Base-by-base conservation (phyloP, 1,284 basidiomycete species). In the Pisolithus thermaeus region DNA sequence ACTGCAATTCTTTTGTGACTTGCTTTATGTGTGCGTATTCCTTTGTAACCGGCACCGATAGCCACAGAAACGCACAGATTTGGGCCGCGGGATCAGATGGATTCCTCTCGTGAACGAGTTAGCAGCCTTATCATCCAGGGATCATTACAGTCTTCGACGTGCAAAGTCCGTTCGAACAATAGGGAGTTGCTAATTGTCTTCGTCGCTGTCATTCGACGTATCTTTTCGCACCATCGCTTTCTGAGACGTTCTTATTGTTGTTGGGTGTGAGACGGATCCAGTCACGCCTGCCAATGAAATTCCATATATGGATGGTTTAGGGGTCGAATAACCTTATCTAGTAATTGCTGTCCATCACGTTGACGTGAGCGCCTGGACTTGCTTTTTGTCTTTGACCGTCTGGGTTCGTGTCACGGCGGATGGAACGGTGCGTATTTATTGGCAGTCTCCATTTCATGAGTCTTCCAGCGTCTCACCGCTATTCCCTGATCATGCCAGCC, bases 321-420 rank as follows among this genome's bases (percentile, higher is more conserved):
- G 30, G 54, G 54, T 59, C 1, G 18, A 7, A 49, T 23, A 50
- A 38, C 56, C 50, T 41, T 52, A 52, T 22, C 12, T 3, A 11
- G 44, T 46, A 9, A 2, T 41, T 28, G 23, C 7, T 1, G 28
- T 12, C n/a, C 39, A 4, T 14, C 1, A n/a, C 7, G 23, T 35
- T 36, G 30, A 35, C 38, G 28, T 42, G 37, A 25, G 47, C 28
- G 35, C 12, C 46, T 32, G 27, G 39, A 14, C 38, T 42, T 23
- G 37, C 50, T 46, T 63, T 63, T 63, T 63, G 64, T 66, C 52
- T 66, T 64, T 28, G 51, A 64, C 61, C 51, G 51, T 56, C 52
- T 53, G 18, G 54, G 28, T 14, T 40, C 18, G 38, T 23, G 43
- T 35, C 40, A 18, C 30, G 30, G 7, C 23, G 27, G 27, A 16